A percentile compares a stretch with the other conserved stretches of the same genome.
Evolutionary conservation across 345 rosid genomes (phyloP).

Genomic region (Eucalyptus rudis): DNA sequence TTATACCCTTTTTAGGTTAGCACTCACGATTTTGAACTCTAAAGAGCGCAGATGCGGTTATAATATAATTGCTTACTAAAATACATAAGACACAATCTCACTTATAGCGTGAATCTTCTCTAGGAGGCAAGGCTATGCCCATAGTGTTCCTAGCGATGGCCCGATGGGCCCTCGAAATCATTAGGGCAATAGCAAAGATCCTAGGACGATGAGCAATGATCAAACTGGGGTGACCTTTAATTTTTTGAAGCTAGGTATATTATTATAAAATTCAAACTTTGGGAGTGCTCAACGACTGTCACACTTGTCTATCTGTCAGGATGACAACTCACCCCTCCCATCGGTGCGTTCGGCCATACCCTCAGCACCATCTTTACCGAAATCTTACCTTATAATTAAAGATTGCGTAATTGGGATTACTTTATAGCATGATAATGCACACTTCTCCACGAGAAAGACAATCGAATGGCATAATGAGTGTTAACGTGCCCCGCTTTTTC

Average conservation of each 20-base stretch:
- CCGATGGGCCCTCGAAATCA: background rate
- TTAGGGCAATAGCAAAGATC: background rate
- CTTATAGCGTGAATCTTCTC: background rate
- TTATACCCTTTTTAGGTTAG: background rate
- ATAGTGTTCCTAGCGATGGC: background rate
- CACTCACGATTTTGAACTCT: background rate
- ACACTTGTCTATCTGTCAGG: background rate
- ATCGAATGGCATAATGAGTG: slow-evolving; percentile 31
- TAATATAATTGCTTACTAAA: background rate
- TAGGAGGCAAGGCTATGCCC: background rate
- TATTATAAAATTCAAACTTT: background rate
- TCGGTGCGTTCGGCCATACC: background rate
- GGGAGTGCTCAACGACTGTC: background rate
- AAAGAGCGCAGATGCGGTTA: background rate
- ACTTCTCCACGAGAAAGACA: slow-evolving; percentile 35
- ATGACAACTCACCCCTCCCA: background rate
- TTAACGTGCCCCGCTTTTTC: slow-evolving; percentile 36
- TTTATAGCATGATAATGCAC: background rate
- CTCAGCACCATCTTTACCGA: background rate
- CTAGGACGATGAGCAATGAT: background rate
- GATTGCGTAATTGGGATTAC: background rate
- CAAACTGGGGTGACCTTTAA: background rate
- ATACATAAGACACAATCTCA: background rate
- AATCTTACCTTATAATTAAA: background rate
- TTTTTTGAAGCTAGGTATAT: background rate